Evolutionary conservation across 495 filamentous ascomycete genomes (phyloP).

Genomic region (Cryomyces minteri): DNA sequence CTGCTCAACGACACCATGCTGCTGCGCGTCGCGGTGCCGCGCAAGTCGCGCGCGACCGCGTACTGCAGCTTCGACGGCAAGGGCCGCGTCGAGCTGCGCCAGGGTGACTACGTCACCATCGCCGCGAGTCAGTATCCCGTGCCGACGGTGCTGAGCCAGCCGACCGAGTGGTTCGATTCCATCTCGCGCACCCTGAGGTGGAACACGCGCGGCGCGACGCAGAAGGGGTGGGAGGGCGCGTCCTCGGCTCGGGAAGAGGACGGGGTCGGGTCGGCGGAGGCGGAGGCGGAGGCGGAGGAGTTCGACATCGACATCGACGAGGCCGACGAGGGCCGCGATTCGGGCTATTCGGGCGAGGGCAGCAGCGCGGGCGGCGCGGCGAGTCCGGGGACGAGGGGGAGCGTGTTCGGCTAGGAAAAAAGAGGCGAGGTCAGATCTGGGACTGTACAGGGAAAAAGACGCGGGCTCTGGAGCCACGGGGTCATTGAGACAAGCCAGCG

Average conservation of each 20-base stretch:
- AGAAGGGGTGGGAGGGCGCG: slow-evolving; percentile 50
- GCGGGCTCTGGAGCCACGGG: too few species aligned
- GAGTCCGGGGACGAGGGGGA: background rate
- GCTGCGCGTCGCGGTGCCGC: slow-evolving; percentile 71
- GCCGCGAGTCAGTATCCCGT: slow-evolving; percentile 91
- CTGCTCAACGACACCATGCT: slow-evolving; percentile 92
- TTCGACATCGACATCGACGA: slow-evolving; percentile 78
- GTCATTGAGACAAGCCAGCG: too few species aligned
- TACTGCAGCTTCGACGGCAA: slow-evolving; percentile 97
- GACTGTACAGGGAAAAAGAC: too few species aligned
- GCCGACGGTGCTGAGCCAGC: slow-evolving; percentile 66
- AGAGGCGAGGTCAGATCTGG: too few species aligned
- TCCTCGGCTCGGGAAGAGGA: slow-evolving; percentile 16
- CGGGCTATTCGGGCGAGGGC: background rate
- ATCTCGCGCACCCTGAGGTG: slow-evolving; percentile 78
- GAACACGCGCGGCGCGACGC: slow-evolving; percentile 74
- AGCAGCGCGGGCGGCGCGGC: background rate
- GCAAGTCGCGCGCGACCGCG: slow-evolving; percentile 68
- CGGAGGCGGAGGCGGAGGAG: slow-evolving; percentile 33
- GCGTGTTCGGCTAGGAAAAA: too few species aligned
- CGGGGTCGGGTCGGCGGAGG: slow-evolving; percentile 17
- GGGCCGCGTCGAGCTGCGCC: slow-evolving; percentile 71
- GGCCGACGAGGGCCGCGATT: background rate
- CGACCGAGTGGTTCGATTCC: slow-evolving; percentile 83
- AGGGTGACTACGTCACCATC: slow-evolving; percentile 89